Percentiles rank a stretch among this genome's conserved stretches.
Evolutionary conservation across 768 basidiomycete species (phyloP).

Genomic region (Tricholoma flavovirens): DNA sequence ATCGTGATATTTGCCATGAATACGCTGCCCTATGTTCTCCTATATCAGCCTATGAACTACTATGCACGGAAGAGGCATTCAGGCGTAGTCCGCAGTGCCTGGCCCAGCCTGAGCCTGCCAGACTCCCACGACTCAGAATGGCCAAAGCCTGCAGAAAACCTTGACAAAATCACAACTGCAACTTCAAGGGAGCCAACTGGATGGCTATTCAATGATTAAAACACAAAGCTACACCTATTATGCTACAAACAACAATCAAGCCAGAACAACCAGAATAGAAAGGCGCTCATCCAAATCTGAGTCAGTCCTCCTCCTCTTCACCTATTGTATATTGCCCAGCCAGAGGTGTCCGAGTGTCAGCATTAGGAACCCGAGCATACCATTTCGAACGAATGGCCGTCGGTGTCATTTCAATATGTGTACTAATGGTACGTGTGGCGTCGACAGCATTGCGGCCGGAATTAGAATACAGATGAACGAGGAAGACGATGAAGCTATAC

Average conservation of each 20-base stretch:
- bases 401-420: slow-evolving; percentile 13
- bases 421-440: background rate
- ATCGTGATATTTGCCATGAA: too few relatives aligned
- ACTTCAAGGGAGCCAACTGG: too few relatives aligned
- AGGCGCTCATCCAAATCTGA: background rate
- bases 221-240: background rate
- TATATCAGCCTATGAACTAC: too few relatives aligned
- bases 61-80: too few relatives aligned
- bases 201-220: background rate
- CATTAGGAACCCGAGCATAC: slow-evolving; percentile 57
- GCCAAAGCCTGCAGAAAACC: too few relatives aligned
- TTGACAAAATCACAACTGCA: too few relatives aligned
- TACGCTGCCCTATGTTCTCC: too few relatives aligned
- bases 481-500: slow-evolving; percentile 65
- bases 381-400: slow-evolving; percentile 40
- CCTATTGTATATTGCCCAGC: slow-evolving; percentile 23
- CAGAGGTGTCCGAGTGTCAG: slow-evolving; percentile 15
- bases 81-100: too few relatives aligned
- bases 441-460: slow-evolving; percentile 51
- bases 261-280: background rate
- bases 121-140: too few relatives aligned
- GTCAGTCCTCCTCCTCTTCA: slow-evolving; percentile 27
- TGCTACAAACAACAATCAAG: background rate
- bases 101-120: too few relatives aligned
- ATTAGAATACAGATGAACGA: slow-evolving; percentile 64